Evolutionary conservation across 1,139 yeast genomes (phyloP).

Genomic region (Hemisphaericaspora subhashii): DNA sequence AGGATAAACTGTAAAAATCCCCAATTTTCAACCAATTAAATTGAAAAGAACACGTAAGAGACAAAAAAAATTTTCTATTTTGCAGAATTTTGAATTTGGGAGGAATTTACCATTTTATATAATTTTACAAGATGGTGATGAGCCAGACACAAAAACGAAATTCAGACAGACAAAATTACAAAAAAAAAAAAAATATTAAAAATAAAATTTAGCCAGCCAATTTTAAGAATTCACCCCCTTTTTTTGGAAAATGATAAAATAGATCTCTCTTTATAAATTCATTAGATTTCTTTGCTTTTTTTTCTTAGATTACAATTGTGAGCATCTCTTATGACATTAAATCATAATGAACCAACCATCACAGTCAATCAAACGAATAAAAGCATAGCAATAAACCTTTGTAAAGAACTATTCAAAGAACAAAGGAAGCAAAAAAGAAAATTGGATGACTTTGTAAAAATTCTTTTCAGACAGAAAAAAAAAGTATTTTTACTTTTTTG

Average conservation of each 20-base stretch:
- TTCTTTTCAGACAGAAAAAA: not conserved
- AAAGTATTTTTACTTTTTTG: not conserved
- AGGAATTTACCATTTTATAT: not conserved
- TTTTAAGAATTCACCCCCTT: not conserved
- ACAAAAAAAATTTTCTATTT: not conserved
- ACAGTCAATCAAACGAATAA: not conserved
- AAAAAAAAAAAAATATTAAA: not conserved
- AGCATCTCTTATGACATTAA: too few species aligned
- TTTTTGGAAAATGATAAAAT: too few species aligned
- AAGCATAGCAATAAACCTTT: too few species aligned
- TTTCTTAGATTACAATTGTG: too few species aligned
- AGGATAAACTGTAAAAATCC: constrained; percentile 3
- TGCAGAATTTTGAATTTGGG: not conserved
- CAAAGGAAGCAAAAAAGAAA: not conserved
- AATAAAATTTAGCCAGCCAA: not conserved
- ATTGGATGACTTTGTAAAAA: not conserved
- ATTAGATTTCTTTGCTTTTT: too few species aligned
- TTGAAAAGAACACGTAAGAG: not conserved
- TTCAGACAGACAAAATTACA: not conserved
- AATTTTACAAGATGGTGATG: not conserved
- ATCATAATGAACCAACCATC: too few species aligned
- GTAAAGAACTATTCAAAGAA: too few species aligned
- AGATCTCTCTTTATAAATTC: too few species aligned
- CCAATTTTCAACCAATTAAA: not conserved
- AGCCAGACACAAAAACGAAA: not conserved